Evolutionary conservation across 2,329 filamentous ascomycete species (phyloP).

Genomic region (Fusarium buharicum): DNA sequence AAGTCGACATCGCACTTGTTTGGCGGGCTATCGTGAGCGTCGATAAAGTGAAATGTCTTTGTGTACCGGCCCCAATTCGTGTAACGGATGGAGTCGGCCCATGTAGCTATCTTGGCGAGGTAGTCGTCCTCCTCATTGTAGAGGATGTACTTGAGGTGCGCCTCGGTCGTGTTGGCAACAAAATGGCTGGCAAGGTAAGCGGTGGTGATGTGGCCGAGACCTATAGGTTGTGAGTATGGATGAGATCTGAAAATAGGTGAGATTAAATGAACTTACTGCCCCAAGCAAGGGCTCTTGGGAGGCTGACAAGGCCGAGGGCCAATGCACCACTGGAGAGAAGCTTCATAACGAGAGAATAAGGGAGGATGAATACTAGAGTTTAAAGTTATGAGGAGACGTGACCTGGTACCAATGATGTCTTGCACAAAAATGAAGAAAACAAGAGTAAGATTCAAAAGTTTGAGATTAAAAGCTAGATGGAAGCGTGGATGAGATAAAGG

Average conservation of each 20-base stretch:
- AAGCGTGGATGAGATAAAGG: background rate
- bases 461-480: conserved; percentile 18
- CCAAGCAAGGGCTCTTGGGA: conserved; percentile 54
- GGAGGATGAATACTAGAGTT: background rate
- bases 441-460: background rate
- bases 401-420: background rate
- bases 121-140: conserved; percentile 65
- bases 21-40: conserved; percentile 72
- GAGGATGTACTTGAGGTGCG: conserved; percentile 68
- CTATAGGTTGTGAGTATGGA: conserved; percentile 48
- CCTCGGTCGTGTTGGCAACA: conserved; percentile 65
- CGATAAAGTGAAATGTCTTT: conserved; percentile 74
- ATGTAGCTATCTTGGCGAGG: conserved; percentile 71
- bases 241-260: background rate
- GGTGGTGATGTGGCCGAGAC: conserved; percentile 72
- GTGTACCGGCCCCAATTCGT: conserved; percentile 71
- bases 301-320: conserved; percentile 47
- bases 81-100: conserved; percentile 75
- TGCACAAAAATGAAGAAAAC: conserved; percentile 1
- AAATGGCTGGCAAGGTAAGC: conserved; percentile 71
- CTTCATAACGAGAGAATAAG: conserved; percentile 47
- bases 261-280: conserved; percentile 52
- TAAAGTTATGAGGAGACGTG: background rate
- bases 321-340: conserved; percentile 43
- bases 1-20: conserved; percentile 66